Conservation (phyloP, 2,329 filamentous ascomycete genomes). For the Aspergillus niger region DNA sequence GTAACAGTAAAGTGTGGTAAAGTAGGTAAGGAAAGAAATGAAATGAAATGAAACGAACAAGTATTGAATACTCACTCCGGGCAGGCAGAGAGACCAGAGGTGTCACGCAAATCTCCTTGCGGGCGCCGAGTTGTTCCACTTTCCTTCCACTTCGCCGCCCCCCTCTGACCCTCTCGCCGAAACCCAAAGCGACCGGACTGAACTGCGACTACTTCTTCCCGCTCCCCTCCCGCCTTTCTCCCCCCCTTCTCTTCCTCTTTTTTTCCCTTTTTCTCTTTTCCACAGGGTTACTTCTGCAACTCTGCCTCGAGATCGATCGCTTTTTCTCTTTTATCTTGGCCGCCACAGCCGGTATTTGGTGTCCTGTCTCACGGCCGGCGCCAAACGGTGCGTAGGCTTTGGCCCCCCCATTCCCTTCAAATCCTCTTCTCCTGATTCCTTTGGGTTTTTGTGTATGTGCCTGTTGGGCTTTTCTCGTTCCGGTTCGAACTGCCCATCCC, state of each 20-base stretch:
- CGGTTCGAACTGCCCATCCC: conserved; percentile 18
- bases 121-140: conserved; percentile 18
- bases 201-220: conserved; percentile 11
- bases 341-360: conserved; percentile 50
- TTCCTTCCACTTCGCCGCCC: conserved; percentile 4
- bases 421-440: conserved; percentile 23
- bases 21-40: too few species aligned
- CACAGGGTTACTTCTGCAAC: conserved; percentile 27
- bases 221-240: conserved; percentile 18
- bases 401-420: conserved; percentile 34
- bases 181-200: neutral
- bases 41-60: too few species aligned
- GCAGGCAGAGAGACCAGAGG: neutral
- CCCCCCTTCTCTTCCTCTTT: conserved; percentile 12
- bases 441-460: conserved; percentile 17
- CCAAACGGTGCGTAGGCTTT: conserved; percentile 50
- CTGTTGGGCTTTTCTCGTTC: conserved; percentile 20
- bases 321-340: conserved; percentile 38
- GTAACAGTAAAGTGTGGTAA: too few species aligned
- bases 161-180: conserved; percentile 12
- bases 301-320: conserved; percentile 39
- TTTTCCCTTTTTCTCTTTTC: conserved; percentile 18
- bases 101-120: conserved; percentile 12
- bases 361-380: conserved; percentile 50
- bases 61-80: neutral